Evolutionary conservation across 352 stramenopile species (phyloP), one percentile per base, ranked within the genome.

Genomic region (Phytophthora melonis): DNA sequence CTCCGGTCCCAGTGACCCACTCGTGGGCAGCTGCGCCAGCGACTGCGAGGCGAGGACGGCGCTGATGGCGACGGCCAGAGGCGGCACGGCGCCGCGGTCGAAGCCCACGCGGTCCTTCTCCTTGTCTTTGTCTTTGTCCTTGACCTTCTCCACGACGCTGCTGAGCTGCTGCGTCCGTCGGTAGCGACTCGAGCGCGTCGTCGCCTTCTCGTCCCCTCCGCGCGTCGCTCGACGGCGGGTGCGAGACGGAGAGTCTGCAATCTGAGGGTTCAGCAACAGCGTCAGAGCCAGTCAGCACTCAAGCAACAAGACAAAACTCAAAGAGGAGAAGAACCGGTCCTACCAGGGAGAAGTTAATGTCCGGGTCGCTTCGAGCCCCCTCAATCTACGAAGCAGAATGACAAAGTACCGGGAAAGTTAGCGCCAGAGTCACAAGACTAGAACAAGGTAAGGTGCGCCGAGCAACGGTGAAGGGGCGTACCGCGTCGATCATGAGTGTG

Each of bases 401-500:
- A 53, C 45, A 25, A 54, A 63, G 23, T n/a, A 54, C 14, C 74
- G 55, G n/a, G 45, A 41, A 61, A 23, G n/a, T 39, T 19, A 53
- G 21, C 64, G 10, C 34, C n/a, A 39, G 27, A 41, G 13, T 45
- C 39, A 2, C 41, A n/a, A 23, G 19, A 18, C 1, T 10, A 27
- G 0, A 54, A 13, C 7, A 54, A 54, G 47, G 4, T n/a, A 54
- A 6, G 45, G 27, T 18, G 19, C 3, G 7, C 0, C 27, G 65
- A 18, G 59, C 34, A 59, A 30, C n/a, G 9, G 7, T 21, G 9
- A 16, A 54, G 7, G 47, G n/a, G 78, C 83, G 39, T 61, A 93
- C 89, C 60, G 85, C 77, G 43, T 96, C 89, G 25, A 96, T 81
- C 84, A 96, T 93, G 16, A 83, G 55, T 5, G 72, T 79, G 18